A percentile compares a stretch with the other conserved stretches of the same genome.
These are phyloP conservation scores for Metschnikowia borealis DNA, from an alignment of 805 yeast species.

Conservation along the genomic window DNA sequence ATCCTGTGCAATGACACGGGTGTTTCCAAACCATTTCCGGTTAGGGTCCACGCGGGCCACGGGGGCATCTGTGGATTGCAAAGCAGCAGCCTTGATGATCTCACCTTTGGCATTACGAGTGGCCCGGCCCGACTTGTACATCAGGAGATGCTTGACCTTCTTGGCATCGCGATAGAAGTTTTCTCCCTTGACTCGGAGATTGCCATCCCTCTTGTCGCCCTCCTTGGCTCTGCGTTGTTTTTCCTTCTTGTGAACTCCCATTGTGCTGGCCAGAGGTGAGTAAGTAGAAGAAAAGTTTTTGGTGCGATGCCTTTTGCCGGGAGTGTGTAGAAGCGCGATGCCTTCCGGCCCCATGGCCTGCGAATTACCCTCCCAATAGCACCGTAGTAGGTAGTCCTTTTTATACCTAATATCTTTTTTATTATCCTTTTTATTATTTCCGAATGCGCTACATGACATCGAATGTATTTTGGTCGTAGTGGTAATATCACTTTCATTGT, in stretches of 20 bases:
- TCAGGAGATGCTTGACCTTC: constrained; percentile 80
- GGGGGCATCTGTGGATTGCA: constrained; percentile 85
- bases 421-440: too few species aligned
- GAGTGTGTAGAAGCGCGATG: constrained; percentile 1
- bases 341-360: background rate
- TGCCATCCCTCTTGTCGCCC: constrained; percentile 80
- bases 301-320: constrained; percentile 3
- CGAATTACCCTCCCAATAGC: too few species aligned
- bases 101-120: constrained; percentile 85
- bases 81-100: constrained; percentile 76
- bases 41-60: constrained; percentile 93
- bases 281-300: constrained; percentile 1
- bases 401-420: too few species aligned
- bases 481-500: too few species aligned
- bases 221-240: constrained; percentile 81
- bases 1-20: constrained; percentile 96
- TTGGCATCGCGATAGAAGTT: constrained; percentile 94
- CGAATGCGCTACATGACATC: too few species aligned
- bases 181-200: constrained; percentile 92
- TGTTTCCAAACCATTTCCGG: constrained; percentile 96
- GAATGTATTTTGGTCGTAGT: too few species aligned
- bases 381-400: too few species aligned
- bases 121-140: constrained; percentile 92
- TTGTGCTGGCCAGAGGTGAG: constrained; percentile 22
- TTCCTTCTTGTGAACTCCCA: constrained; percentile 95